Percentiles rank a stretch among this genome's conserved stretches.
Evolutionary conservation across 495 filamentous ascomycete species (phyloP).

Genomic region (Daldinia concentrica): DNA sequence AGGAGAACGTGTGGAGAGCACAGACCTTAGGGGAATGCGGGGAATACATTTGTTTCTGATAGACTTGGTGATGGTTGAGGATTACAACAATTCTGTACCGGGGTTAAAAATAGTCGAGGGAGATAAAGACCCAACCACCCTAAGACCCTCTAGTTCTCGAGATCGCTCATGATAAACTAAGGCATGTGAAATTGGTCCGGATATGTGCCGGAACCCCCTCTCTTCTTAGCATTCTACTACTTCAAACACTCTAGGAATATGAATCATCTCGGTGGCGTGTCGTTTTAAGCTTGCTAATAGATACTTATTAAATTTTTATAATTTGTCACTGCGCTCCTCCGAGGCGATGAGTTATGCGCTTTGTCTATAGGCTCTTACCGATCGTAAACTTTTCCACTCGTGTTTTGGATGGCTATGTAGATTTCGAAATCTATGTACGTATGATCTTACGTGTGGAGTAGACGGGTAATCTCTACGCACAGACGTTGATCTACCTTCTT

Average conservation of each 20-base stretch:
- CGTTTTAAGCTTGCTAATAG: too few species aligned
- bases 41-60: neutral
- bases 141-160: neutral
- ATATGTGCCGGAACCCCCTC: neutral
- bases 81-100: neutral
- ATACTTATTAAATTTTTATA: too few species aligned
- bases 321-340: too few species aligned
- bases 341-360: too few species aligned
- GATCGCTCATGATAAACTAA: neutral
- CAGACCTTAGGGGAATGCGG: neutral
- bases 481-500: constrained; percentile 25
- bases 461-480: constrained; percentile 14
- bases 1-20: neutral
- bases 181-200: neutral
- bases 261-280: too few species aligned
- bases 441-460: neutral
- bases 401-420: neutral
- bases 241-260: too few species aligned
- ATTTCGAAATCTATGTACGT: neutral
- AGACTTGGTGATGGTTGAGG: neutral
- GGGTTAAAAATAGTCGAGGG: neutral
- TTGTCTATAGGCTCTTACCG: neutral
- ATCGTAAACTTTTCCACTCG: neutral
- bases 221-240: too few species aligned
- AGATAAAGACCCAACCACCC: neutral